Conservation (phyloP, 208 protist species). For the Trypanosoma vivax region DNA sequence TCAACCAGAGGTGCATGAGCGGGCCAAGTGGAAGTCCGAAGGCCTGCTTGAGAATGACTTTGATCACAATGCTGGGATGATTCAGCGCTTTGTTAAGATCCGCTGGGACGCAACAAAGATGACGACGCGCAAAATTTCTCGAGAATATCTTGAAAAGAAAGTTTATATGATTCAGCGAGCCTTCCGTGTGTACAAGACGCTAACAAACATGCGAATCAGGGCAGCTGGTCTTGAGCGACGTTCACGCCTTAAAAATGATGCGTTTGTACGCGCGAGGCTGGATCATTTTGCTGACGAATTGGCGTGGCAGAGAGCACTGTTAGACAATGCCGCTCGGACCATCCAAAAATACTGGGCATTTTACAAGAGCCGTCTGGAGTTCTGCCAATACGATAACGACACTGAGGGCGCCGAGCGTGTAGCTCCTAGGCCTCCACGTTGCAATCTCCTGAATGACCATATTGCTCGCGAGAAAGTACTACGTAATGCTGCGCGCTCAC, state of each 20-base stretch:
- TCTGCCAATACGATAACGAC: background rate
- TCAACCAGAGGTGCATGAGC: slow-evolving; percentile 42
- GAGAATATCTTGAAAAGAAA: slow-evolving; percentile 57
- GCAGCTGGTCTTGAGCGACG: slow-evolving; percentile 7
- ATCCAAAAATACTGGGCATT: slow-evolving; percentile 74
- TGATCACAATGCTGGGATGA: slow-evolving; percentile 77
- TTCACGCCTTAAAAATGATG: slow-evolving; percentile 19
- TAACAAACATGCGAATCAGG: slow-evolving; percentile 27
- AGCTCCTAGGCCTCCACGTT: slow-evolving; percentile 25
- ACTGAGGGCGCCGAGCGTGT: background rate
- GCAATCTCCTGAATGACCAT: slow-evolving; percentile 48
- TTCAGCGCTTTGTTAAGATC: slow-evolving; percentile 66
- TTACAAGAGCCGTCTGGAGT: slow-evolving; percentile 21
- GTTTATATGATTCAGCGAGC: slow-evolving; percentile 59
- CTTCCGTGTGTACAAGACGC: slow-evolving; percentile 59
- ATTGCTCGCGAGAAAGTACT: slow-evolving; percentile 39
- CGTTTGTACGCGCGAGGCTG: slow-evolving; percentile 34
- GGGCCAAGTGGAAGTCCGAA: slow-evolving; percentile 65
- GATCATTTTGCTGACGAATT: slow-evolving; percentile 34
- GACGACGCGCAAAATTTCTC: slow-evolving; percentile 38
- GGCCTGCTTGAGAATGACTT: slow-evolving; percentile 57
- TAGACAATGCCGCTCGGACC: slow-evolving; percentile 48
- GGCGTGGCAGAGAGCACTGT: slow-evolving; percentile 60
- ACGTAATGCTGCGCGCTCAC: slow-evolving; percentile 15
- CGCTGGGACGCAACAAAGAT: slow-evolving; percentile 29